These are phyloP conservation scores for Ceratorhiza oryzae-sativae DNA, from an alignment of 1,284 basidiomycete species.

Conservation along the genomic window DNA sequence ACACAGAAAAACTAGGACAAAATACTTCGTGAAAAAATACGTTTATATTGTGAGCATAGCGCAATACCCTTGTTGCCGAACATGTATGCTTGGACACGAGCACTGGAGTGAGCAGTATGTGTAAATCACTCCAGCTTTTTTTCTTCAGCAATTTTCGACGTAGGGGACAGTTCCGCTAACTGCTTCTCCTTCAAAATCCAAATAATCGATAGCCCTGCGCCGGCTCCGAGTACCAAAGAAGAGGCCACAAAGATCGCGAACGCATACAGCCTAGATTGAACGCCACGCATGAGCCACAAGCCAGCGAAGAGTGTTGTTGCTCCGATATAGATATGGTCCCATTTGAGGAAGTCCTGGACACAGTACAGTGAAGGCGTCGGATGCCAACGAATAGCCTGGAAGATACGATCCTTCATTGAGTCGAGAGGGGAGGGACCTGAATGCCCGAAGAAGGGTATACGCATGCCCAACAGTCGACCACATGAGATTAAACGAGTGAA, in stretches of 20 bases:
- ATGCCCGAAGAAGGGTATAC: slow-evolving; percentile 2
- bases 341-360: slow-evolving; percentile 11
- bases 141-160: neutral
- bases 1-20: no score
- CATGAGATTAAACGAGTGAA: slow-evolving; percentile 1
- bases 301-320: slow-evolving; percentile 5
- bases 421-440: slow-evolving; percentile 9
- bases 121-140: neutral
- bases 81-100: no score
- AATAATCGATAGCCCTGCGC: slow-evolving; percentile 12
- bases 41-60: no score
- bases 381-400: neutral
- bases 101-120: no score
- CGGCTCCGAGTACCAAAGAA: neutral
- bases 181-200: slow-evolving; percentile 29
- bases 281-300: slow-evolving; percentile 6
- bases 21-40: no score
- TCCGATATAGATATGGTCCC: slow-evolving; percentile 10
- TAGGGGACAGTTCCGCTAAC: neutral
- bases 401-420: slow-evolving; percentile 9
- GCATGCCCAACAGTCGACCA: slow-evolving; percentile 15
- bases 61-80: no score
- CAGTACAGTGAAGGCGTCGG: neutral
- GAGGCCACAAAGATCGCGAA: neutral
- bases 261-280: neutral